Percentiles rank a stretch among this genome's conserved stretches.
phyloP scores from a whole-genome alignment of 768 basidiomycete species.

The Psilocybe azurescens region DNA sequence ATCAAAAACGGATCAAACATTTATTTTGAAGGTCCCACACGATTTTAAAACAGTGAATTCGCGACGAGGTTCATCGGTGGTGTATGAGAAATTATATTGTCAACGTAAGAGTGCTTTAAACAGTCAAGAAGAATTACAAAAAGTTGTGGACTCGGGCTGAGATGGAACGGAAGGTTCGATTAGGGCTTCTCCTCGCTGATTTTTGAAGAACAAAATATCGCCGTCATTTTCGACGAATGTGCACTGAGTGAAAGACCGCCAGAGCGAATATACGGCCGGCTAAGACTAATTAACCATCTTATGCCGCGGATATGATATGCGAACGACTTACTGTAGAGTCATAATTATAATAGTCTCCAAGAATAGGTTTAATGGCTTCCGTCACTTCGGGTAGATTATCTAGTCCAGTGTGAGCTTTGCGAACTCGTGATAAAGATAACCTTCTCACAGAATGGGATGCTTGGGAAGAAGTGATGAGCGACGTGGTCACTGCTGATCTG shows the following conservation, averaged over 20 bases:
- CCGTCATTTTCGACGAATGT: slow-evolving; percentile 63
- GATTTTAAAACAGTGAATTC: not conserved
- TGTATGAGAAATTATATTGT: not conserved
- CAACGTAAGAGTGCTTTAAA: not conserved
- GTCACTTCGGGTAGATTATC: slow-evolving; percentile 57
- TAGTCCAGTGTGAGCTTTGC: slow-evolving; percentile 20
- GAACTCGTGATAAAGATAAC: slow-evolving; percentile 3
- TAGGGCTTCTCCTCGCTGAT: slow-evolving; percentile 47
- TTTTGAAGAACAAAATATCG: slow-evolving; percentile 59
- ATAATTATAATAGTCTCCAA: slow-evolving; percentile 62
- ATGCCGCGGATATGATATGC: not conserved
- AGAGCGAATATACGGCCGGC: slow-evolving; percentile 52
- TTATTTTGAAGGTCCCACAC: not conserved
- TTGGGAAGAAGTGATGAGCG: slow-evolving; percentile 65
- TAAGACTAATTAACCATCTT: slow-evolving; percentile 17
- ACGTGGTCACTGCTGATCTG: slow-evolving; percentile 57
- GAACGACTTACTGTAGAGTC: slow-evolving; percentile 53
- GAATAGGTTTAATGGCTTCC: slow-evolving; percentile 49
- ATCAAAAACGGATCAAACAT: not conserved
- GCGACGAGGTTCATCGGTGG: not conserved
- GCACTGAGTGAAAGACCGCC: slow-evolving; percentile 65
- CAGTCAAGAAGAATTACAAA: not conserved
- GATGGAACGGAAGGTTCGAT: slow-evolving; percentile 15
- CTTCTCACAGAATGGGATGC: slow-evolving; percentile 62
- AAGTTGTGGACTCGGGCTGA: not conserved